These are phyloP conservation scores for Komagataella pastoris DNA, from an alignment of 805 yeast genomes.

Conservation along the genomic window DNA sequence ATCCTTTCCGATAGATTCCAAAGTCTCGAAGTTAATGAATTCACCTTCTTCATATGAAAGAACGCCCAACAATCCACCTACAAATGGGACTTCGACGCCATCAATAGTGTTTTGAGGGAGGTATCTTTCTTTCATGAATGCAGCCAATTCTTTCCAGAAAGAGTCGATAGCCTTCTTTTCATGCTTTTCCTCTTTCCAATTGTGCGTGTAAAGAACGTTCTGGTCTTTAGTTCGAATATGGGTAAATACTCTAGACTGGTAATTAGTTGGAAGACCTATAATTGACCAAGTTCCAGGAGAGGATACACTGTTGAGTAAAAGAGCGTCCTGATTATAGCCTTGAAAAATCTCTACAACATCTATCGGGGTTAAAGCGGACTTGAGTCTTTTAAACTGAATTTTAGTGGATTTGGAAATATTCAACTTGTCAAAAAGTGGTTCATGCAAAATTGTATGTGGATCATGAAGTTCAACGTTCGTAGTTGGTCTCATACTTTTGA, in stretches of 20 bases:
- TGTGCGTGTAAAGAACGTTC: constrained; percentile 12
- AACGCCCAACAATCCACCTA: constrained; percentile 86
- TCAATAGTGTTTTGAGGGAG: neutral
- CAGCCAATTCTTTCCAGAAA: constrained; percentile 43
- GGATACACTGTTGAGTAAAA: constrained; percentile 67
- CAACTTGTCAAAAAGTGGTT: constrained; percentile 12
- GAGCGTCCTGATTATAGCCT: constrained; percentile 24
- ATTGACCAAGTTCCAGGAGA: constrained; percentile 83
- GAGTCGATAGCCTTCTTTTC: constrained; percentile 7
- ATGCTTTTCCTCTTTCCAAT: constrained; percentile 11
- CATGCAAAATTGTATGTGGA: constrained; percentile 10
- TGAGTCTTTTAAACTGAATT: neutral
- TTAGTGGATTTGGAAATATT: neutral
- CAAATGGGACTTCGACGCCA: constrained; percentile 42
- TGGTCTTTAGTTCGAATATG: constrained; percentile 40
- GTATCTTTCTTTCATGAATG: constrained; percentile 24
- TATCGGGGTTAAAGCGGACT: constrained; percentile 19
- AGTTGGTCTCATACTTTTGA: constrained; percentile 9
- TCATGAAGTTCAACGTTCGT: constrained; percentile 5
- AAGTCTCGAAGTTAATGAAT: constrained; percentile 19
- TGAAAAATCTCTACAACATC: constrained; percentile 38
- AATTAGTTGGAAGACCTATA: constrained; percentile 51
- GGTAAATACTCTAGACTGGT: constrained; percentile 33
- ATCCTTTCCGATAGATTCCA: constrained; percentile 23
- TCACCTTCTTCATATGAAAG: constrained; percentile 83